Evolutionary conservation across 371 early-diverging fungal genomes (phyloP), one percentile per base, ranked within the genome.

Genomic region (Syncephalastrum contaminatum): DNA sequence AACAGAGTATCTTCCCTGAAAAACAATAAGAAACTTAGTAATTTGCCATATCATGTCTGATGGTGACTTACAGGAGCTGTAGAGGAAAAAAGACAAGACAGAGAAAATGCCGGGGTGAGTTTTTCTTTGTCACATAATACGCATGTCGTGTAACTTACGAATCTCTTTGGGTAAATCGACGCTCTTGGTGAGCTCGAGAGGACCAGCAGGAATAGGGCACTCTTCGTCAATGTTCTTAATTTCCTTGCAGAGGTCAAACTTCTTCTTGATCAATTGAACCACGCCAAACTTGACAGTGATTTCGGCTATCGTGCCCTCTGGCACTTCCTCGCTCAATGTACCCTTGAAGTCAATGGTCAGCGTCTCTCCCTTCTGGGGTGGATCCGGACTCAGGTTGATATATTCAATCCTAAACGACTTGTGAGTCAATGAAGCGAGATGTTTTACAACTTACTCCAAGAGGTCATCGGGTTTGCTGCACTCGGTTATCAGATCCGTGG

Each of bases 81-180:
- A 48, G n/a, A 30, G 2, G 36, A 10, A 30, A 30, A 10, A 59
- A 30, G 53, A 20, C n/a, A n/a, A 46, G 4, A 45, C 14, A 45
- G 12, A 30, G 10, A 8, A 30, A 30, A 30, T 12, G 36, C 36
- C 36, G 10, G 36, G 13, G 36, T 50, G 50, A 50, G 53, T 53
- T 53, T 22, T 20, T 25, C 49, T 49, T 22, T 20, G 22, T 50
- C 39, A 30, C 10, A 30, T 30, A 30, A 10, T 30, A 30, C 36
- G 36, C 36, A 30, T 30, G 36, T 30, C 36, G 36, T 30, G 36
- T 30, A 43, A 68, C 76, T 72, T 75, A 76, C 73, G 77, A 55
- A 77, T 73, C 57, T 71, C 70, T 40, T 77, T 82, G 47, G 87
- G 87, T 19, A 87, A 68, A 24, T 70, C 74, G 22, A 87, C 75